A percentile compares a stretch with the other conserved stretches of the same genome.
Conservation (phyloP, 306 rosid genomes). For the Alnus glutinosa region DNA sequence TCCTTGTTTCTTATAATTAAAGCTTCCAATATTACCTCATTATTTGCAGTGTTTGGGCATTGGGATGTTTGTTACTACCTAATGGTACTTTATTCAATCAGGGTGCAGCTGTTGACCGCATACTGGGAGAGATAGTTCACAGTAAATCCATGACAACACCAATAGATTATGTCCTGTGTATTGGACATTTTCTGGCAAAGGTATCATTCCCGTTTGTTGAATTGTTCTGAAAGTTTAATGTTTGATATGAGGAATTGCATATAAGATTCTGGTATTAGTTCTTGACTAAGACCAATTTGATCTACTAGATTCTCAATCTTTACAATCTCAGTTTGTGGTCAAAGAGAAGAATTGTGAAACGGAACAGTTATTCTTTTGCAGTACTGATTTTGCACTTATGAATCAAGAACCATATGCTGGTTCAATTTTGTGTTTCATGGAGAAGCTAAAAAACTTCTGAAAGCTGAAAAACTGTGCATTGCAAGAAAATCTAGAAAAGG, state of each 20-base stretch:
- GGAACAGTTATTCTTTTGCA: background rate
- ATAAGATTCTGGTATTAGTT: background rate
- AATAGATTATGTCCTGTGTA: constrained; percentile 83
- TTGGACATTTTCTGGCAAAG: constrained; percentile 97
- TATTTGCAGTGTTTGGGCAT: constrained; percentile 19
- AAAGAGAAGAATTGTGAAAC: background rate
- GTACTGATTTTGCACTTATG: constrained; percentile 10
- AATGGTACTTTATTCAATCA: constrained; percentile 24
- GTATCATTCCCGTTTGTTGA: constrained; percentile 35
- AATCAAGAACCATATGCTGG: constrained; percentile 9
- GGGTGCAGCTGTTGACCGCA: constrained; percentile 99
- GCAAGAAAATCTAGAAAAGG: background rate
- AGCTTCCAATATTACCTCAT: constrained; percentile 11
- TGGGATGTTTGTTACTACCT: background rate
- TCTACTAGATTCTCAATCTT: background rate
- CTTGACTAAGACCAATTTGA: background rate
- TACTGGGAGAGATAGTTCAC: constrained; percentile 92
- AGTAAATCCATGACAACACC: constrained; percentile 90
- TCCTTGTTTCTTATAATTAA: constrained; percentile 14
- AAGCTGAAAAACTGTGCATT: background rate
- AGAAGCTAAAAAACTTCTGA: constrained; percentile 5
- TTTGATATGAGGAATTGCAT: constrained; percentile 16
- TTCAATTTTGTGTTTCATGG: background rate
- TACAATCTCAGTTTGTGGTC: background rate
- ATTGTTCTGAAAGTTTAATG: constrained; percentile 12